These are phyloP conservation scores for Balakata baccata DNA, from an alignment of 345 rosid species.

Conservation along the genomic window DNA sequence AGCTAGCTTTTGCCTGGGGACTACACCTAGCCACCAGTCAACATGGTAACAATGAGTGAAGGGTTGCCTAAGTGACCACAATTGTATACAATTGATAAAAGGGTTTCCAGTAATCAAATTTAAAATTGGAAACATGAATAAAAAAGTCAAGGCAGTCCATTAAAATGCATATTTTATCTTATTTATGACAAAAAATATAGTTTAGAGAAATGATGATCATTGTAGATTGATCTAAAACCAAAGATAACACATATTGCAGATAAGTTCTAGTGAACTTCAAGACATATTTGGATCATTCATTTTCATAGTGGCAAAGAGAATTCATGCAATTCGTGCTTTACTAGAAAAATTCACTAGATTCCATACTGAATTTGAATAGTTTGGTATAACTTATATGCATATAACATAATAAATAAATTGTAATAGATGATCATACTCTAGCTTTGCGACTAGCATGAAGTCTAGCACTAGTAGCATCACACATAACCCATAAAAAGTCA, in stretches of 20 bases:
- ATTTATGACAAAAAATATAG: background rate
- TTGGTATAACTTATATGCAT: background rate
- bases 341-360: slow-evolving; percentile 4
- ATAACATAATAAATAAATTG: background rate
- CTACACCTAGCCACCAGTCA: background rate
- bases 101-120: background rate
- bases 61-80: background rate
- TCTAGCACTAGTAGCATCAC: slow-evolving; percentile 64
- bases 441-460: slow-evolving; percentile 74
- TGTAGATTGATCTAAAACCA: background rate
- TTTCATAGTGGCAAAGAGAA: background rate
- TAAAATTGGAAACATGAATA: background rate
- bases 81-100: background rate
- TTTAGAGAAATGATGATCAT: background rate
- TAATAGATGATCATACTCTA: slow-evolving; percentile 37
- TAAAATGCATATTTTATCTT: background rate
- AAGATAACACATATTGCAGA: background rate
- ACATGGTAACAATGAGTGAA: background rate
- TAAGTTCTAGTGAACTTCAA: background rate
- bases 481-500: slow-evolving; percentile 51
- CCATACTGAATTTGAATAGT: slow-evolving; percentile 1
- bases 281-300: background rate
- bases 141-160: background rate
- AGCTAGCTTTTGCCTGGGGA: background rate
- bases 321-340: background rate